These are phyloP conservation scores for Xerocomellus amylosporus DNA, from an alignment of 768 basidiomycete genomes.

Conservation along the genomic window DNA sequence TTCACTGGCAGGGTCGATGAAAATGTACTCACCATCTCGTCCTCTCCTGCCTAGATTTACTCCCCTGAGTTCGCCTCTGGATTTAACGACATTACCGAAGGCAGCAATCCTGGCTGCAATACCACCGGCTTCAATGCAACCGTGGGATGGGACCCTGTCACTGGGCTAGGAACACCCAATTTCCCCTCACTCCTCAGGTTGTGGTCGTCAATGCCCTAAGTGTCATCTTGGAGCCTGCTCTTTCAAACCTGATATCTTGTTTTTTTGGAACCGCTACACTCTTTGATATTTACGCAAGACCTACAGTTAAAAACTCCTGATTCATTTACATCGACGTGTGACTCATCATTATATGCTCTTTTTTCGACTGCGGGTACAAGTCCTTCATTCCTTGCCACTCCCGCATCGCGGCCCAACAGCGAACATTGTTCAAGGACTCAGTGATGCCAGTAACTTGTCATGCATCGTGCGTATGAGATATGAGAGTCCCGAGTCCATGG, in stretches of 20 bases:
- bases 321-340: too few relatives aligned
- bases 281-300: too few relatives aligned
- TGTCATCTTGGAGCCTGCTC: background rate
- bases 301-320: too few relatives aligned
- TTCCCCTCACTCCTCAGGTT: background rate
- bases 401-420: too few relatives aligned
- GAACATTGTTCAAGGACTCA: too few relatives aligned
- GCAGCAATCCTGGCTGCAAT: constrained; percentile 45
- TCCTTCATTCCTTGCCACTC: too few relatives aligned
- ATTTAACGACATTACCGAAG: constrained; percentile 44
- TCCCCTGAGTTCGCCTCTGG: background rate
- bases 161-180: constrained; percentile 18
- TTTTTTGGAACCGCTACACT: too few relatives aligned
- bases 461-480: too few relatives aligned
- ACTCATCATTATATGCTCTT: too few relatives aligned
- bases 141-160: constrained; percentile 44
- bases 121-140: constrained; percentile 35
- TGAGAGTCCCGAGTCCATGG: too few relatives aligned
- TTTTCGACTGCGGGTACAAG: too few relatives aligned
- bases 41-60: background rate
- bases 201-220: background rate
- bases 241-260: background rate
- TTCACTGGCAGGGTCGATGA: background rate
- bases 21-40: background rate
- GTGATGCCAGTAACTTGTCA: too few relatives aligned